Percentiles rank a stretch among this genome's conserved stretches.
Evolutionary conservation across 192 early-diverging fungal genomes (phyloP).

Genomic region (Gaertneriomyces sp.): DNA sequence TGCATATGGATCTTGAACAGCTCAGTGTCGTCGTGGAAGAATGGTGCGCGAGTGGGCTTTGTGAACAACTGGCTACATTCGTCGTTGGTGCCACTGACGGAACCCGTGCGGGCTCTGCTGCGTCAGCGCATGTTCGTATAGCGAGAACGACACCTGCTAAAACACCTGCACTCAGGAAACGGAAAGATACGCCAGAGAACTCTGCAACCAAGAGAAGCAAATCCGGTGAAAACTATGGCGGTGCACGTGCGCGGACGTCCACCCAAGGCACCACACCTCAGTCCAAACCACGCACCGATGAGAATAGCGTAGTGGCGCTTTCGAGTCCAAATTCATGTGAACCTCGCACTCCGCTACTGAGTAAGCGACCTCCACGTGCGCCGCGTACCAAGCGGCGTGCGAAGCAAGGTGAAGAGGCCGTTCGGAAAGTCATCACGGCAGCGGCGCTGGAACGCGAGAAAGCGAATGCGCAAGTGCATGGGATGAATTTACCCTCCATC

Average conservation of each 20-base stretch:
- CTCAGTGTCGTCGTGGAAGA: constrained; percentile 4
- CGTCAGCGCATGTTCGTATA: background rate
- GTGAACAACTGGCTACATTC: constrained; percentile 4
- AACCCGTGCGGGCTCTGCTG: background rate
- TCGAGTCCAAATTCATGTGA: too few relatives aligned
- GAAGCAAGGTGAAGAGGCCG: too few relatives aligned
- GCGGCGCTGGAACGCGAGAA: too few relatives aligned
- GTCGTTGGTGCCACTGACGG: background rate
- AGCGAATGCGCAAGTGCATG: too few relatives aligned
- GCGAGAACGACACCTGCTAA: background rate
- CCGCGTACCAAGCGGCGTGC: too few relatives aligned
- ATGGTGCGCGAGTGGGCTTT: constrained; percentile 4
- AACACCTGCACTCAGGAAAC: background rate
- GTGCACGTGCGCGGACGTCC: background rate
- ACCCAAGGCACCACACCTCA: background rate
- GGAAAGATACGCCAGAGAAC: background rate
- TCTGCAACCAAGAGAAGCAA: background rate
- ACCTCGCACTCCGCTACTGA: too few relatives aligned
- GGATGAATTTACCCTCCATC: too few relatives aligned
- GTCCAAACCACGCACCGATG: too few relatives aligned
- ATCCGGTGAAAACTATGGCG: background rate
- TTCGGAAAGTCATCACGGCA: too few relatives aligned
- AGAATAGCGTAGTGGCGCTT: too few relatives aligned
- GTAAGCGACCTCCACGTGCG: too few relatives aligned
- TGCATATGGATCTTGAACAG: constrained; percentile 2